These are phyloP conservation scores for Babesia ovata DNA, from an alignment of 169 alveolate genomes.

Conservation along the genomic window DNA sequence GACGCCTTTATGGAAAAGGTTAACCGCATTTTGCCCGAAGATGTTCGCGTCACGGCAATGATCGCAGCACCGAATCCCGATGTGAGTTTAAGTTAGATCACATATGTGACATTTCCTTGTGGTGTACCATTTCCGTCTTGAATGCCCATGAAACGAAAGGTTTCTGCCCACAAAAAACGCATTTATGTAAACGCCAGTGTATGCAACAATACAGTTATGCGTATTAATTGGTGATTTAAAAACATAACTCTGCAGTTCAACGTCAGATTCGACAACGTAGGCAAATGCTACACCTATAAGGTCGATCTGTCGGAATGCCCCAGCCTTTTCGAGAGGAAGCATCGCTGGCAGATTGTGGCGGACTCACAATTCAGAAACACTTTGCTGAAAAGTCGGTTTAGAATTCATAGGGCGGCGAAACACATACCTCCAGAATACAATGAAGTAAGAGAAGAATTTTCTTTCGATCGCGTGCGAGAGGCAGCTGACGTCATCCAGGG, in stretches of 20 bases:
- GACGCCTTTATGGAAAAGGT: slow-evolving; percentile 60
- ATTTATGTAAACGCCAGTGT: too few species aligned
- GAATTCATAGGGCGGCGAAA: background rate
- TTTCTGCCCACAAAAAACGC: too few species aligned
- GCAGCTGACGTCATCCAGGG: slow-evolving; percentile 58
- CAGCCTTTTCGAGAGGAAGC: slow-evolving; percentile 66
- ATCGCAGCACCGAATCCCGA: slow-evolving; percentile 59
- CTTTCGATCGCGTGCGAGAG: slow-evolving; percentile 46
- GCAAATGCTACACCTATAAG: slow-evolving; percentile 74
- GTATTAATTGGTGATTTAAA: too few species aligned
- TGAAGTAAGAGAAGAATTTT: slow-evolving; percentile 31
- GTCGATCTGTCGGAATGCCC: slow-evolving; percentile 71
- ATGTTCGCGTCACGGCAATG: slow-evolving; percentile 65
- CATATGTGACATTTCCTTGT: background rate
- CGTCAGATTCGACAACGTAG: slow-evolving; percentile 71
- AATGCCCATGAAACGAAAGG: too few species aligned
- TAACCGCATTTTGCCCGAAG: slow-evolving; percentile 70
- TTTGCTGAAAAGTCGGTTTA: slow-evolving; percentile 34
- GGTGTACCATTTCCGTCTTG: too few species aligned
- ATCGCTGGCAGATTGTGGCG: slow-evolving; percentile 74
- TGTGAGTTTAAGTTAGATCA: slow-evolving; percentile 17
- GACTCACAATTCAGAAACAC: slow-evolving; percentile 67
- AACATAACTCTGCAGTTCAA: slow-evolving; percentile 40
- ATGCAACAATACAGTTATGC: too few species aligned
- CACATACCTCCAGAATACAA: slow-evolving; percentile 16